Evolutionary conservation across 2,329 filamentous ascomycete species (phyloP).

Genomic region (Macroventuria anomochaeta): DNA sequence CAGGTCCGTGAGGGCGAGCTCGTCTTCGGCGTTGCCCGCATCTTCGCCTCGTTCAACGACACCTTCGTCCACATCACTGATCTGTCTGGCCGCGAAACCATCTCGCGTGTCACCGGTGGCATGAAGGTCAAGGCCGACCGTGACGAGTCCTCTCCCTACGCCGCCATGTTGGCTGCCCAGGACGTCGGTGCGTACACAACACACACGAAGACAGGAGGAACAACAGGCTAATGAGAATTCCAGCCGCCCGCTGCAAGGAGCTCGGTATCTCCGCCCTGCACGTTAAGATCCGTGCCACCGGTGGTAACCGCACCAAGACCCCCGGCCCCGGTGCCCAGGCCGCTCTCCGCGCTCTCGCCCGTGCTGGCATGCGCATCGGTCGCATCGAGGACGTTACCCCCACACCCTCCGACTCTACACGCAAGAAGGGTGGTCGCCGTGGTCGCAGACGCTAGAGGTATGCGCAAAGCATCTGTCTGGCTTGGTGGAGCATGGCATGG

Average conservation of each 20-base stretch:
- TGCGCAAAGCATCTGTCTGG: conserved; percentile 52
- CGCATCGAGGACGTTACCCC: conserved; percentile 99
- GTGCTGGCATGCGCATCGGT: conserved; percentile 99
- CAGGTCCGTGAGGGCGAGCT: conserved; percentile 97
- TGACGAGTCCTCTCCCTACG: conserved; percentile 99
- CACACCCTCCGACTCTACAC: conserved; percentile 98
- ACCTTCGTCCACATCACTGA: conserved; percentile 94
- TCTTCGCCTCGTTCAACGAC: conserved; percentile 81
- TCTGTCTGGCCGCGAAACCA: conserved; percentile 98
- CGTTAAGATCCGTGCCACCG: conserved; percentile 99
- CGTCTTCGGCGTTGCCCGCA: conserved; percentile 97
- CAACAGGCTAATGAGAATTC: not conserved
- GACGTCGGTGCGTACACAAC: conserved; percentile 60
- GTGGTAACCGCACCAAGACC: conserved; percentile 99
- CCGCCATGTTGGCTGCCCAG: conserved; percentile 99
- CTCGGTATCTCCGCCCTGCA: conserved; percentile 93
- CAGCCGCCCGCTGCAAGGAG: conserved; percentile 84
- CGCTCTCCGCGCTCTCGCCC: conserved; percentile 96
- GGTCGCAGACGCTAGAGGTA: conserved; percentile 96
- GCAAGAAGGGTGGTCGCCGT: conserved; percentile 99
- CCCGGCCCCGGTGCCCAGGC: conserved; percentile 99
- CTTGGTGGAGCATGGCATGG: conserved; percentile 42
- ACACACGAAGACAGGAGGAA: not conserved
- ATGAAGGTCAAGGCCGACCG: conserved; percentile 98
- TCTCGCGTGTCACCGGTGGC: conserved; percentile 98